Evolutionary conservation across 1,284 basidiomycete genomes (phyloP).

Genomic region (Boletus mariae): DNA sequence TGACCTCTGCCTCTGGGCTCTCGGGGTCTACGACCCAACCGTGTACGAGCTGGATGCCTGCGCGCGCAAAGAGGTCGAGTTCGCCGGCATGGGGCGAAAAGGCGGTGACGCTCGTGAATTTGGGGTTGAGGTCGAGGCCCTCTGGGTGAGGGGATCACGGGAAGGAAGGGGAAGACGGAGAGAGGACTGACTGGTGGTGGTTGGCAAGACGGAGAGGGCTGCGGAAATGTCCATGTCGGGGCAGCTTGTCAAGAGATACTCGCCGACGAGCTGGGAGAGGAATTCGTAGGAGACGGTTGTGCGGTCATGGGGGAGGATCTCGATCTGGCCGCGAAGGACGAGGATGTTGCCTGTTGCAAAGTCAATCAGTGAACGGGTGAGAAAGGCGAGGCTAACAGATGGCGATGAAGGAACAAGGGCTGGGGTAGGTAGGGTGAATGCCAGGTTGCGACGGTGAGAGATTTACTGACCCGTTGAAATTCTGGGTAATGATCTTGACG

Average conservation of each 20-base stretch:
- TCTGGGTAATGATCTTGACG: conserved; percentile 75
- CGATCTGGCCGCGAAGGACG: conserved; percentile 73
- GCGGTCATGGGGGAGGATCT: conserved; percentile 61
- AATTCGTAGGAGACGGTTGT: conserved; percentile 79
- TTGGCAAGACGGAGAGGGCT: conserved; percentile 78
- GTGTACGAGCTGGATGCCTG: conserved; percentile 78
- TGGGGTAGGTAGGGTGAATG: conserved; percentile 26
- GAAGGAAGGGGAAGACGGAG: background rate
- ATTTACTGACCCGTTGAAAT: conserved; percentile 65
- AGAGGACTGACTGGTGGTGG: conserved; percentile 61
- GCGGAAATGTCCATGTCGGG: conserved; percentile 73
- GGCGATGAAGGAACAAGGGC: conserved; percentile 88
- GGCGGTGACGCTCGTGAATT: conserved; percentile 64
- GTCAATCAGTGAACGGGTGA: background rate
- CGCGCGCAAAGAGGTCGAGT: conserved; percentile 81
- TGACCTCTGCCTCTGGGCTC: conserved; percentile 53
- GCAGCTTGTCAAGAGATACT: conserved; percentile 67
- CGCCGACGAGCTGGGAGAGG: conserved; percentile 77
- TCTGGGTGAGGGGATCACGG: conserved; percentile 36
- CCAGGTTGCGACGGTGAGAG: too few species aligned
- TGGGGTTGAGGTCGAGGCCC: conserved; percentile 84
- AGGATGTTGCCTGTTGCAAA: conserved; percentile 65
- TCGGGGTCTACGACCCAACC: conserved; percentile 89
- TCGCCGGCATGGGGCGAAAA: conserved; percentile 72
- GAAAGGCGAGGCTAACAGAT: conserved; percentile 53